Evolutionary conservation across 2,329 filamentous ascomycete species (phyloP).

Genomic region (Talaromyces sp.): DNA sequence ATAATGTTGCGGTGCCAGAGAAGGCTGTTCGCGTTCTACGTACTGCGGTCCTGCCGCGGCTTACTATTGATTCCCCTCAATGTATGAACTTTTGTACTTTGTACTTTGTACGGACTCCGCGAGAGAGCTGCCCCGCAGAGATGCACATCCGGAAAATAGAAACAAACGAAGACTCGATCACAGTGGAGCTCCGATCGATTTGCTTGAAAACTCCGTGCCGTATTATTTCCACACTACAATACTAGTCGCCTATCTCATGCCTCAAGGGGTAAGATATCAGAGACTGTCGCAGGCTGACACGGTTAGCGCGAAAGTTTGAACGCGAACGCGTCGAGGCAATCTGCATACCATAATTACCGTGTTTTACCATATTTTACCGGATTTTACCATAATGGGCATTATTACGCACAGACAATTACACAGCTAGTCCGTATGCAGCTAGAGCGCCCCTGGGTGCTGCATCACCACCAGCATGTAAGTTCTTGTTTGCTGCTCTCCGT

Average conservation of each 20-base stretch:
- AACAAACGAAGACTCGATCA: background rate
- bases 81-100: no score
- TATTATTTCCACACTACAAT: no score
- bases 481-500: background rate
- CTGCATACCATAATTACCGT: background rate
- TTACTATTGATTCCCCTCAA: no score
- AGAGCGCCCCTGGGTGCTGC: background rate
- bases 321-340: background rate
- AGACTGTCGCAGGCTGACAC: background rate
- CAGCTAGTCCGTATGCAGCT: background rate
- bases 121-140: background rate
- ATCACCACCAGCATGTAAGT: background rate
- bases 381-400: background rate
- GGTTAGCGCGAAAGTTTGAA: background rate
- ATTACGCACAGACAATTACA: background rate
- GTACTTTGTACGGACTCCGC: background rate
- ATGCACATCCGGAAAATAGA: background rate
- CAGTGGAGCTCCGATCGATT: background rate
- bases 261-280: background rate
- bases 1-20: background rate
- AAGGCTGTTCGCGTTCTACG: no score
- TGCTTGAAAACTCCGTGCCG: background rate
- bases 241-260: background rate
- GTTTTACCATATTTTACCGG: background rate
- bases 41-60: no score